These are phyloP conservation scores for Coemansia sp. DNA, from an alignment of 192 early-diverging fungal genomes.

Conservation along the genomic window DNA sequence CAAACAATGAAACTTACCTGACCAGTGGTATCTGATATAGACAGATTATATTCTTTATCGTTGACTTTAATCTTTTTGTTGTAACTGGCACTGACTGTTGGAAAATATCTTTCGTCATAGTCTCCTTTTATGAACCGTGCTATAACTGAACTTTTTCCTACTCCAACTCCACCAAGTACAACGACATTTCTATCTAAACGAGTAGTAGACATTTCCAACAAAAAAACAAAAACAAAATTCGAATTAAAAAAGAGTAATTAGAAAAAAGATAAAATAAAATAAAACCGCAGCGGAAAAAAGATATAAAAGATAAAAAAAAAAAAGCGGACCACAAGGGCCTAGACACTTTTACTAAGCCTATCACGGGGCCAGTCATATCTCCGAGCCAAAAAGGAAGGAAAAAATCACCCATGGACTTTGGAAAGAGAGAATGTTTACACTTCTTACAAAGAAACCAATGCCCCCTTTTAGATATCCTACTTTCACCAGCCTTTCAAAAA, in stretches of 20 bases:
- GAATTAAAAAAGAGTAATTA: neutral
- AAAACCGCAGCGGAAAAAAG: neutral
- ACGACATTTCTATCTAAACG: slow-evolving; percentile 46
- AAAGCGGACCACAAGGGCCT: neutral
- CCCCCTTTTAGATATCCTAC: too few species aligned
- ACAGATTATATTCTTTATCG: slow-evolving; percentile 84
- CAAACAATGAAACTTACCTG: slow-evolving; percentile 62
- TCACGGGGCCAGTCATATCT: neutral
- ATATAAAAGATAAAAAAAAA: neutral
- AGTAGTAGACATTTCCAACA: slow-evolving; percentile 18
- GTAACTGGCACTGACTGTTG: slow-evolving; percentile 94
- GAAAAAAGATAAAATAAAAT: neutral
- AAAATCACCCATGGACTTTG: too few species aligned
- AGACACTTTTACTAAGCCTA: neutral
- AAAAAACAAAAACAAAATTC: neutral
- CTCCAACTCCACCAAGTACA: slow-evolving; percentile 41
- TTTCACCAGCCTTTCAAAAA: too few species aligned
- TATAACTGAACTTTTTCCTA: slow-evolving; percentile 86
- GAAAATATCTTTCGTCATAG: slow-evolving; percentile 92
- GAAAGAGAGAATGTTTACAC: neutral
- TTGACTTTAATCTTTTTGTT: slow-evolving; percentile 82
- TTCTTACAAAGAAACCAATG: neutral
- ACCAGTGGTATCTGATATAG: slow-evolving; percentile 97
- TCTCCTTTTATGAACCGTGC: slow-evolving; percentile 93
- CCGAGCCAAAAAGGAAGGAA: too few species aligned